A percentile compares a stretch with the other conserved stretches of the same genome.
phyloP scores from a whole-genome alignment of 805 yeast species.

The Suhomyces emberorum region DNA sequence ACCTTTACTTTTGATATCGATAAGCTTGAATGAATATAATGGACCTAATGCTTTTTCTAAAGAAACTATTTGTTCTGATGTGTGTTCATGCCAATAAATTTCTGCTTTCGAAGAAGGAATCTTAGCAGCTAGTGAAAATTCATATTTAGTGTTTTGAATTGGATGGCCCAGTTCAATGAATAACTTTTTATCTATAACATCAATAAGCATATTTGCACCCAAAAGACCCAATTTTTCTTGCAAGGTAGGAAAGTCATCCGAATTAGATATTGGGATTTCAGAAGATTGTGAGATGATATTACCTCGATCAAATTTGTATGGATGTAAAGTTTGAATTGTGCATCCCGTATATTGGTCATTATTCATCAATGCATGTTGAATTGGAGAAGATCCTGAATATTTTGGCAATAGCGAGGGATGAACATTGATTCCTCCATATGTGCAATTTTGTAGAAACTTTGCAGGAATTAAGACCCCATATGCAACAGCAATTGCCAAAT shows the following conservation, averaged over 20 bases:
- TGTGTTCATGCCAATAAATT: slow-evolving; percentile 45
- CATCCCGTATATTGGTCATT: slow-evolving; percentile 70
- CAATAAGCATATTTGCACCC: slow-evolving; percentile 60
- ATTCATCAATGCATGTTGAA: slow-evolving; percentile 73
- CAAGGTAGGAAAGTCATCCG: slow-evolving; percentile 47
- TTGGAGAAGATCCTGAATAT: slow-evolving; percentile 85
- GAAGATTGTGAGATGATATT: slow-evolving; percentile 57
- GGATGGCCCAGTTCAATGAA: slow-evolving; percentile 13
- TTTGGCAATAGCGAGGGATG: slow-evolving; percentile 89
- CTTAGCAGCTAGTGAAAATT: slow-evolving; percentile 57
- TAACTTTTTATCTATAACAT: slow-evolving; percentile 37
- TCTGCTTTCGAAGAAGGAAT: slow-evolving; percentile 41
- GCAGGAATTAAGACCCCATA: slow-evolving; percentile 81
- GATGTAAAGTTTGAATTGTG: slow-evolving; percentile 86
- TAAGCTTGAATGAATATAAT: slow-evolving; percentile 43
- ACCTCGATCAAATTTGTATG: slow-evolving; percentile 81
- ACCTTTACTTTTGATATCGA: slow-evolving; percentile 32
- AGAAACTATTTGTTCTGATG: slow-evolving; percentile 39
- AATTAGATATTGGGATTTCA: slow-evolving; percentile 34
- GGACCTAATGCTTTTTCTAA: slow-evolving; percentile 55
- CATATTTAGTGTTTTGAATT: slow-evolving; percentile 16
- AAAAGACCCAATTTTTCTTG: slow-evolving; percentile 48
- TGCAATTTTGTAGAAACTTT: slow-evolving; percentile 44
- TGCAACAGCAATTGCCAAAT: slow-evolving; percentile 86
- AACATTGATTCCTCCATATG: slow-evolving; percentile 76